Conservation (phyloP, 1,284 basidiomycete species). For the Apiotrichum gracile region DNA sequence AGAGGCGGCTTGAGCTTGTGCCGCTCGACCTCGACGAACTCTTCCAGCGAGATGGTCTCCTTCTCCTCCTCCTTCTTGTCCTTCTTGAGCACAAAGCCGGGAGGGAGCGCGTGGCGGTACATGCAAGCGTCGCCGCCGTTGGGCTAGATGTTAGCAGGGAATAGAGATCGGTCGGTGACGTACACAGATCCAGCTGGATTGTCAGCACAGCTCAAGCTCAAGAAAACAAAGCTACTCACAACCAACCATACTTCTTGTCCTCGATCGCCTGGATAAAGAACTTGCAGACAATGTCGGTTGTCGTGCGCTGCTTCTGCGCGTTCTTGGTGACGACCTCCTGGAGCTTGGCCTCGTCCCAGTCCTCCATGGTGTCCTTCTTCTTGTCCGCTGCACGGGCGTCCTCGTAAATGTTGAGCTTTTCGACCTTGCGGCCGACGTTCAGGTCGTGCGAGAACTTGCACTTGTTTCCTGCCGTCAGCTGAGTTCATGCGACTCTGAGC, state of each 20-base stretch:
- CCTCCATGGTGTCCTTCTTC: constrained; percentile 85
- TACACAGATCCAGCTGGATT: constrained; percentile 47
- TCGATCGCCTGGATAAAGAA: constrained; percentile 96
- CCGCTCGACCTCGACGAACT: constrained; percentile 96
- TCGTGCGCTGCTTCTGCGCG: constrained; percentile 81
- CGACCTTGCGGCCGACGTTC: constrained; percentile 81
- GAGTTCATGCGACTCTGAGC: neutral
- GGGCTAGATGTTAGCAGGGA: constrained; percentile 26
- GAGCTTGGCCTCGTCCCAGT: constrained; percentile 94
- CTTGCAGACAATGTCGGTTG: constrained; percentile 97
- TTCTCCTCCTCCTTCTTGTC: constrained; percentile 71
- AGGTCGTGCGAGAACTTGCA: constrained; percentile 95
- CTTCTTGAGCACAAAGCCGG: constrained; percentile 89
- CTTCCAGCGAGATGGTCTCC: constrained; percentile 85
- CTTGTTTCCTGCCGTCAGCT: constrained; percentile 53
- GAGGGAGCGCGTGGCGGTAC: constrained; percentile 91
- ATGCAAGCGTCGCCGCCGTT: constrained; percentile 67
- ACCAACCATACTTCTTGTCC: constrained; percentile 66
- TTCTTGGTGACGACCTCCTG: constrained; percentile 81
- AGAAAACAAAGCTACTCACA: constrained; percentile 20
- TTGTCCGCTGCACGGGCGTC: constrained; percentile 71
- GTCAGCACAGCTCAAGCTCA: constrained; percentile 14
- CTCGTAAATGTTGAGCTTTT: constrained; percentile 95
- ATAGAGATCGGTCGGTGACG: constrained; percentile 6
- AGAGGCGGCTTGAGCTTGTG: constrained; percentile 89